Base-by-base conservation (phyloP, 1,284 basidiomycete genomes). In the Cryptococcus sp. region DNA sequence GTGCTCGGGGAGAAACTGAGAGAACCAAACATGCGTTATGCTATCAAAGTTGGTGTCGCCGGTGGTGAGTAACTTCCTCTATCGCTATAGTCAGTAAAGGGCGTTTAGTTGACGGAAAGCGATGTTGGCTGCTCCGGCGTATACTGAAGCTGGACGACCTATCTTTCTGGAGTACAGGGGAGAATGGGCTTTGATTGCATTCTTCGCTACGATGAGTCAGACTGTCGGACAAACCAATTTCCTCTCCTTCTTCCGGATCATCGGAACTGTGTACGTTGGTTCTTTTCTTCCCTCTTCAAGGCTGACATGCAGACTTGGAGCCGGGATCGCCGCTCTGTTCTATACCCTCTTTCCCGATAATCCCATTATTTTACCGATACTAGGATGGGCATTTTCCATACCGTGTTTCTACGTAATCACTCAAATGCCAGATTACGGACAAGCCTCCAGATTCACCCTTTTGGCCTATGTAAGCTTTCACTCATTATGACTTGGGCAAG, bases 121-220 rank as follows among this genome's bases (percentile, higher is more conserved):
- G 0, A 76, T 93, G 19, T 77, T 96, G 2, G 87, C 91, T 1
- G 80, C 85, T 1, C 91, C 91, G 1, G 90, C 91, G 0, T 96
- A 92, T 70, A 85, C 89, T 50, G 85, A 89, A 53, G 62, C 73
- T 11, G 91, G 88, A 1, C 78, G 91, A 23, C 85, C 85, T 2
- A 76, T 83, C 4, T 98, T 96, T 67, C 77, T 88, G 31, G 81
- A 69, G 50, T 92, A 86, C 64, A 81, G 85, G 64, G 91, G 91
- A 37, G 91, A 97, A 72, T 98, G 93, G 93, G 91, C 91, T 1
- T 75, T 98, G 62, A 89, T 98, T 48, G 91, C 90, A 41, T 91
- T 86, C 71, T 90, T 94, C 63, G 84, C 88, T 14, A 88, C 92
- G 5, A 87, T 93, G 69, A 90, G 86, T 32, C 90, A 88, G 1